Percentiles rank a stretch among this genome's conserved stretches.
Conservation (phyloP, 163 green algal species). For the Coccomyxa subellipsoidea region DNA sequence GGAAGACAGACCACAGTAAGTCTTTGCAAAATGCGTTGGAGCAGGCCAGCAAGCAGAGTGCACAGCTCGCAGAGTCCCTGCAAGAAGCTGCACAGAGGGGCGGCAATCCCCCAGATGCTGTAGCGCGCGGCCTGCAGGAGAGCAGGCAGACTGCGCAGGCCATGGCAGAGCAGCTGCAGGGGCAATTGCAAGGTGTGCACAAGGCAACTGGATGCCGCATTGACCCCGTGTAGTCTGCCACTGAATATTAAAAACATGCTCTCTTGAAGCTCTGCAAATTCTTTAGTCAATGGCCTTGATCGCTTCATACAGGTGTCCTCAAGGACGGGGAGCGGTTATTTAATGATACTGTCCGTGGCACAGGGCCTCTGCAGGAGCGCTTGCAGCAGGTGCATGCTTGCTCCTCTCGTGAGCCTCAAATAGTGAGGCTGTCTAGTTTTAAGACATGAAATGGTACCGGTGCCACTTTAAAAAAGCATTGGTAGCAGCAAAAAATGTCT, state of each 20-base stretch:
- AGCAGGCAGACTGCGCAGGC: neutral
- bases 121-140: neutral
- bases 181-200: neutral
- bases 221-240: too few relatives aligned
- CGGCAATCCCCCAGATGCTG: neutral
- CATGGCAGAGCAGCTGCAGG: neutral
- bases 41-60: conserved; percentile 3
- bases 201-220: too few relatives aligned
- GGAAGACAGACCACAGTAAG: neutral
- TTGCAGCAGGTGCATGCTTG: neutral
- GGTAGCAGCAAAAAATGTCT: neutral
- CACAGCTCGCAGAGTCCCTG: neutral
- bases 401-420: too few relatives aligned
- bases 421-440: too few relatives aligned
- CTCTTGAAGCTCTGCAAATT: too few relatives aligned
- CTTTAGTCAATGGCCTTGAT: too few relatives aligned
- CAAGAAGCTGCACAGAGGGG: neutral
- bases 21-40: neutral
- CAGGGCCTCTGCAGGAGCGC: neutral
- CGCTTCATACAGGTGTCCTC: neutral
- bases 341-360: neutral
- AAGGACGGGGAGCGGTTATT: neutral
- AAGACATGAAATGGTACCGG: neutral
- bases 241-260: too few relatives aligned
- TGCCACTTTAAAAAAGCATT: neutral